phyloP scores from a whole-genome alignment of 257 asterid species.

The Ligustrum vulgare region DNA sequence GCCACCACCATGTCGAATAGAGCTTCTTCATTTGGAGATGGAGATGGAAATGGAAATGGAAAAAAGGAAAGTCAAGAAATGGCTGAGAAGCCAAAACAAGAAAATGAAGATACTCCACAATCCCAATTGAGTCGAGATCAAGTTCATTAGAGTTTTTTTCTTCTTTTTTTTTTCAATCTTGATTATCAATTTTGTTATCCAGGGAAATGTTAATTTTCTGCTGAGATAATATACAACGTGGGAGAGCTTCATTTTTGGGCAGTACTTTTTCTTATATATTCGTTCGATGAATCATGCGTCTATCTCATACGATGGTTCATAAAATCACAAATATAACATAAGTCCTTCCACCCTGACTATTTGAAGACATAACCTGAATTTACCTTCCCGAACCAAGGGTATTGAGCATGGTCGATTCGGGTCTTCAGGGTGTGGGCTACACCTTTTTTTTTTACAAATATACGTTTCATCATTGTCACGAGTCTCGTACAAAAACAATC shows the following conservation, averaged over 20 bases:
- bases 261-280: neutral
- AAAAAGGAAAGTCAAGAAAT: conserved; percentile 23
- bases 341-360: too few species aligned
- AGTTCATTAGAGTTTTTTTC: conserved; percentile 17
- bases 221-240: conserved; percentile 27
- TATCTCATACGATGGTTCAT: too few species aligned
- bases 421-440: too few species aligned
- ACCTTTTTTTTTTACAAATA: too few species aligned
- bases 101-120: conserved; percentile 21
- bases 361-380: too few species aligned
- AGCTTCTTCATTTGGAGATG: conserved; percentile 24
- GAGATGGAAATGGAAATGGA: conserved; percentile 25
- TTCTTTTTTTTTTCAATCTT: neutral
- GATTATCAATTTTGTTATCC: conserved; percentile 41
- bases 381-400: too few species aligned
- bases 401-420: too few species aligned
- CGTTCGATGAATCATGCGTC: neutral
- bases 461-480: neutral
- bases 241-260: conserved; percentile 19
- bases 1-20: conserved; percentile 46
- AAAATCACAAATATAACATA: neutral
- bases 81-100: conserved; percentile 18
- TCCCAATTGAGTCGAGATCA: conserved; percentile 30
- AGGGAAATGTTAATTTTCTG: conserved; percentile 36
- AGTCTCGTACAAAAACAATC: neutral